Conservation (phyloP, 495 filamentous ascomycete species). For the Geopyxis carbonaria region DNA sequence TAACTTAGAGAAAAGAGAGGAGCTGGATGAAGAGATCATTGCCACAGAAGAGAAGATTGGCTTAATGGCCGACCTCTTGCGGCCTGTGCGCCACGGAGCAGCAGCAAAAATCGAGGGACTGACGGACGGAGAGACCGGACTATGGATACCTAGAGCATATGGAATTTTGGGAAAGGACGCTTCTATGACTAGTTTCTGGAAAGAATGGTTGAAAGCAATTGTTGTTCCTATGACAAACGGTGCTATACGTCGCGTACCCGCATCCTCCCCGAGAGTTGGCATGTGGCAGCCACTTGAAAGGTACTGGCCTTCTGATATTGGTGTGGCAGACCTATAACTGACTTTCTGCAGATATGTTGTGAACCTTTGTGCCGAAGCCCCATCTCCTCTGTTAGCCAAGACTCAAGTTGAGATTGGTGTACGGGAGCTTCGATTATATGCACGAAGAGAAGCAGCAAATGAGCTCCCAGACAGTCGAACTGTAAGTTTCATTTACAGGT, state of each 20-base stretch:
- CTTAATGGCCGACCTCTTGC: conserved; percentile 86
- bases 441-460: conserved; percentile 81
- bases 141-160: conserved; percentile 91
- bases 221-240: conserved; percentile 90
- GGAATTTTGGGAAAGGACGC: conserved; percentile 79
- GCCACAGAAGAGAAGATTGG: conserved; percentile 92
- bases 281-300: conserved; percentile 91
- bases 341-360: conserved; percentile 41
- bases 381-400: conserved; percentile 76
- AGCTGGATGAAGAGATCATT: conserved; percentile 83
- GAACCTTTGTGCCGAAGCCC: conserved; percentile 90
- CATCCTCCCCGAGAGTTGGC: conserved; percentile 80
- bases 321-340: conserved; percentile 7
- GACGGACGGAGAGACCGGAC: conserved; percentile 86
- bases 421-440: conserved; percentile 78
- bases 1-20: conserved; percentile 63
- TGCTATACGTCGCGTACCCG: conserved; percentile 59
- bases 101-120: conserved; percentile 94
- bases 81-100: conserved; percentile 82
- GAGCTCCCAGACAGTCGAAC: conserved; percentile 84
- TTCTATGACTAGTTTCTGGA: conserved; percentile 84
- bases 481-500: conserved; percentile 24
- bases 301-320: conserved; percentile 31
- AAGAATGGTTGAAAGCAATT: conserved; percentile 89
- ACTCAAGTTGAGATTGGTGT: conserved; percentile 90